Evolutionary conservation across 2,329 filamentous ascomycete species (phyloP).

Genomic region (Penicillium sp.): DNA sequence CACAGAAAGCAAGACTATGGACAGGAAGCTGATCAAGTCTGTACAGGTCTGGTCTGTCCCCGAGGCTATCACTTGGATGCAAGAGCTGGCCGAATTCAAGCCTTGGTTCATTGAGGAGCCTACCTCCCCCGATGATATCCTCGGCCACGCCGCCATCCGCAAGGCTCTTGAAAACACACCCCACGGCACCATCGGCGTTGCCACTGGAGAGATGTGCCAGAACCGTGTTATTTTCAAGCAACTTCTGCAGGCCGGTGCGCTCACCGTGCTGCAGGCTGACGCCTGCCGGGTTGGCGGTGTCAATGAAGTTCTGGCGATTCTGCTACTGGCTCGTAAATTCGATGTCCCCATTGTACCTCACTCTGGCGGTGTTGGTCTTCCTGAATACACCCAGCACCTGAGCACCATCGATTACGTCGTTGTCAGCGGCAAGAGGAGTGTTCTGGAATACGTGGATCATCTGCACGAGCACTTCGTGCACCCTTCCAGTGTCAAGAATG

Average conservation of each 20-base stretch:
- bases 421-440: slow-evolving; percentile 77
- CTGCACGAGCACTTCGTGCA: slow-evolving; percentile 91
- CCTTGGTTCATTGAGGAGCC: slow-evolving; percentile 93
- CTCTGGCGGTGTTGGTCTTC: slow-evolving; percentile 84
- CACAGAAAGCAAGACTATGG: no score
- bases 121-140: slow-evolving; percentile 85
- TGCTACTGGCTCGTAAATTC: slow-evolving; percentile 74
- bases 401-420: slow-evolving; percentile 92
- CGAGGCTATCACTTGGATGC: slow-evolving; percentile 87
- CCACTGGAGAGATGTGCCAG: slow-evolving; percentile 94
- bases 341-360: slow-evolving; percentile 84
- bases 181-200: slow-evolving; percentile 73
- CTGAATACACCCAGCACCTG: slow-evolving; percentile 92
- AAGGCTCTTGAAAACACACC: slow-evolving; percentile 68
- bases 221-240: slow-evolving; percentile 96
- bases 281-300: slow-evolving; percentile 88
- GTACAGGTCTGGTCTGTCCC: slow-evolving; percentile 78
- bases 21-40: slow-evolving; percentile 1
- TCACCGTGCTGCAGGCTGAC: slow-evolving; percentile 88
- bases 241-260: slow-evolving; percentile 75
- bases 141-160: slow-evolving; percentile 83
- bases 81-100: slow-evolving; percentile 77
- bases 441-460: slow-evolving; percentile 91
- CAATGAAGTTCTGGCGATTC: slow-evolving; percentile 88
- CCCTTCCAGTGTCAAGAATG: slow-evolving; percentile 77